phyloP scores from a whole-genome alignment of 192 early-diverging fungal species.

The Paraglomus brasilianum region DNA sequence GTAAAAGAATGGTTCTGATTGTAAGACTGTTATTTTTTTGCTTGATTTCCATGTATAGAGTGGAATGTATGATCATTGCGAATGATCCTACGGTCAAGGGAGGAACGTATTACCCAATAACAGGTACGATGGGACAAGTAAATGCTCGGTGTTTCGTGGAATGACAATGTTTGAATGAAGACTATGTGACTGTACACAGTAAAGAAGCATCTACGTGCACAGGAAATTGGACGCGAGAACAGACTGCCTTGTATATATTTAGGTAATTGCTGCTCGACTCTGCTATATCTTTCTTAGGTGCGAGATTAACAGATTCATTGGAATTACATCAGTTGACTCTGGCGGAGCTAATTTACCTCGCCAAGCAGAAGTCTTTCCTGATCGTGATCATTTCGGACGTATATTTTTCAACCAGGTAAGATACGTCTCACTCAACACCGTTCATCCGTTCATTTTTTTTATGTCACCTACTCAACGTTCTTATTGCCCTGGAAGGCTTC shows the following conservation, averaged over 20 bases:
- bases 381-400: constrained; percentile 88
- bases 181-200: too few relatives aligned
- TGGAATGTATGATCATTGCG: constrained; percentile 95
- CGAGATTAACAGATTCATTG: neutral
- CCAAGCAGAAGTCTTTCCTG: constrained; percentile 95
- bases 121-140: constrained; percentile 46
- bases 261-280: constrained; percentile 40
- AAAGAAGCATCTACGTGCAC: constrained; percentile 96
- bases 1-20: too few relatives aligned
- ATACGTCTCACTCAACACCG: neutral
- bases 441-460: too few relatives aligned
- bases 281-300: neutral
- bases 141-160: neutral
- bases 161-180: neutral
- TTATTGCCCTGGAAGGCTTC: too few relatives aligned
- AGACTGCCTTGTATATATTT: constrained; percentile 91
- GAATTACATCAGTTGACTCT: constrained; percentile 68
- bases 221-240: constrained; percentile 96
- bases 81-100: constrained; percentile 99
- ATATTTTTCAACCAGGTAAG: constrained; percentile 93
- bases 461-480: too few relatives aligned
- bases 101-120: constrained; percentile 94
- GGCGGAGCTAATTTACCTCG: constrained; percentile 94
- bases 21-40: too few relatives aligned
- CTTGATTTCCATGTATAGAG: too few relatives aligned